Percentiles rank a stretch among this genome's conserved stretches.
Conservation (phyloP, 345 rosid species). For the Brassica carinata region DNA sequence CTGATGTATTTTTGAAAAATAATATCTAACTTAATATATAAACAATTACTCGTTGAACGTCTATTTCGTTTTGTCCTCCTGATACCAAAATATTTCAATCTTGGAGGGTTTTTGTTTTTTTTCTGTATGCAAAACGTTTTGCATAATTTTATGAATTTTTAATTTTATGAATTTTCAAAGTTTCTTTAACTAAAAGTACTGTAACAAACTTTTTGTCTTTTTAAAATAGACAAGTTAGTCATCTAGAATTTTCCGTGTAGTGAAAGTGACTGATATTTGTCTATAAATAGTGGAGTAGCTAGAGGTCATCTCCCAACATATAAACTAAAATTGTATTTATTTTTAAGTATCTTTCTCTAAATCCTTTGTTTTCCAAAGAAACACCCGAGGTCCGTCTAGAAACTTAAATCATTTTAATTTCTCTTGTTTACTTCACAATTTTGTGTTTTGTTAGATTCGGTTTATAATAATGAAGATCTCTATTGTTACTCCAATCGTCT, state of each 20-base stretch:
- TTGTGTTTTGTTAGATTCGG: too few species aligned
- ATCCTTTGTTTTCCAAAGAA: background rate
- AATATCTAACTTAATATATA: too few species aligned
- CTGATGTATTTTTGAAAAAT: too few species aligned
- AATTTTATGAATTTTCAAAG: background rate
- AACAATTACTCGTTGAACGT: too few species aligned
- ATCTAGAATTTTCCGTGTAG: background rate
- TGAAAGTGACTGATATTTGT: background rate
- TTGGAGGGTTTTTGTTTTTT: background rate
- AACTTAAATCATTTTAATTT: background rate
- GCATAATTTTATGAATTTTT: background rate
- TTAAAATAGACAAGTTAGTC: constrained; percentile 7
- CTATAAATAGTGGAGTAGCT: constrained; percentile 26
- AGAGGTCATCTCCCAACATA: constrained; percentile 7
- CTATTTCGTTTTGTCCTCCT: too few species aligned
- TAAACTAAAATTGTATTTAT: constrained; percentile 16
- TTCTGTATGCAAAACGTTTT: background rate
- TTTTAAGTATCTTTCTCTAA: background rate
- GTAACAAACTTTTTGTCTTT: constrained; percentile 9
- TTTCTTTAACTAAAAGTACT: background rate
- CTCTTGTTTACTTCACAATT: background rate
- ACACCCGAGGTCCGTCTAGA: constrained; percentile 19
- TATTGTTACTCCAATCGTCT: too few species aligned
- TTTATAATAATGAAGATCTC: too few species aligned
- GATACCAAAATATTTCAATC: background rate